Percentiles rank a stretch among this genome's conserved stretches.
Evolutionary conservation across 352 stramenopile species (phyloP).

Genomic region (Blastocystis hominis): DNA sequence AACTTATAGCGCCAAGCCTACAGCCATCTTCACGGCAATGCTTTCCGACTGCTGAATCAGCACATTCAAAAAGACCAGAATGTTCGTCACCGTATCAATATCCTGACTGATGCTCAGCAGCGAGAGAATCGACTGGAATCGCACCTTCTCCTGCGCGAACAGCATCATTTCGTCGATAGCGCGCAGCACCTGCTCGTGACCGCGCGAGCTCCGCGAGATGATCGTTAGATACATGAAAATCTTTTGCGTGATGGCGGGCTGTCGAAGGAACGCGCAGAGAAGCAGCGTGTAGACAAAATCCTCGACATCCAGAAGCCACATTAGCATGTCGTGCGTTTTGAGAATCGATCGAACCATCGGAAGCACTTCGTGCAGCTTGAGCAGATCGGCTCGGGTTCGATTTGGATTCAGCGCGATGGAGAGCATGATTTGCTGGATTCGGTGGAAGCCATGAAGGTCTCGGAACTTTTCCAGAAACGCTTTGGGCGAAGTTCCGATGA

Average conservation of each 20-base stretch:
- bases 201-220: background rate
- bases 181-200: background rate
- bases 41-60: background rate
- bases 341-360: slow-evolving; percentile 22
- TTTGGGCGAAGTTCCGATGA: slow-evolving; percentile 19
- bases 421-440: background rate
- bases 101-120: background rate
- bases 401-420: background rate
- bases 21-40: slow-evolving; percentile 13
- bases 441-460: background rate
- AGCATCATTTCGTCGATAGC: slow-evolving; percentile 36
- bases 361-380: background rate
- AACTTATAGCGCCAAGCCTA: background rate
- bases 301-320: slow-evolving; percentile 1
- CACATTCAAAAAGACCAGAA: slow-evolving; percentile 49
- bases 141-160: slow-evolving; percentile 26
- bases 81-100: background rate
- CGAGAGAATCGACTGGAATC: slow-evolving; percentile 7
- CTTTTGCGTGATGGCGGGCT: background rate
- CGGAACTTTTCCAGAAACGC: slow-evolving; percentile 20
- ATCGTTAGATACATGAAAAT: background rate
- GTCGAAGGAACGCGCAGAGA: slow-evolving; percentile 16
- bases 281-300: slow-evolving; percentile 43
- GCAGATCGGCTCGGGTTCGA: background rate
- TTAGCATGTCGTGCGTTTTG: slow-evolving; percentile 9